These are phyloP conservation scores for Vachellia pachyceras DNA, from an alignment of 306 rosid species.

Conservation along the genomic window DNA sequence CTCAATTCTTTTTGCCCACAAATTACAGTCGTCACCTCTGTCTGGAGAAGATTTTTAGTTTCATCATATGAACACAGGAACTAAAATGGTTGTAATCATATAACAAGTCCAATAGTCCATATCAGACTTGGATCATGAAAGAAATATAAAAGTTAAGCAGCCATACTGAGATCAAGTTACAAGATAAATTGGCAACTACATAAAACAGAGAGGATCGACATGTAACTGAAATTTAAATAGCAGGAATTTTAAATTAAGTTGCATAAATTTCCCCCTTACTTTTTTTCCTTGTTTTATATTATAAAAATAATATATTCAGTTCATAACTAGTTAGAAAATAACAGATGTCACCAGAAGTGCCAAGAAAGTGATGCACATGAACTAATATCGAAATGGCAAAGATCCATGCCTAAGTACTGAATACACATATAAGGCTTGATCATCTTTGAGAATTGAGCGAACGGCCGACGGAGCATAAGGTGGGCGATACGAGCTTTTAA, in stretches of 20 bases:
- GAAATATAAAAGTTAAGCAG: background rate
- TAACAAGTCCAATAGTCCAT: slow-evolving; percentile 9
- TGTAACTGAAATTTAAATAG: slow-evolving; percentile 22
- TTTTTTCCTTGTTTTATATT: background rate
- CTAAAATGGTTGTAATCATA: background rate
- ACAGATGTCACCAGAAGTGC: background rate
- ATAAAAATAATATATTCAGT: slow-evolving; percentile 1
- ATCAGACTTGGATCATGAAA: slow-evolving; percentile 16
- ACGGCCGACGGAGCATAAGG: background rate
- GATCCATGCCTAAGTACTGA: background rate
- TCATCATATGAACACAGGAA: slow-evolving; percentile 14
- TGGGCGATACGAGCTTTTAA: background rate
- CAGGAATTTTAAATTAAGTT: slow-evolving; percentile 5
- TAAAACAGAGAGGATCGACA: slow-evolving; percentile 19
- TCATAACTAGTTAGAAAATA: background rate
- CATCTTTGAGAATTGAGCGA: background rate
- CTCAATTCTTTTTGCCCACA: slow-evolving; percentile 88
- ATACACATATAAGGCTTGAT: background rate
- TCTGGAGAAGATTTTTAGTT: slow-evolving; percentile 58
- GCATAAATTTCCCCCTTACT: background rate
- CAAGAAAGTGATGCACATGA: background rate
- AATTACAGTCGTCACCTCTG: slow-evolving; percentile 87
- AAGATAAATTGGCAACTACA: slow-evolving; percentile 22
- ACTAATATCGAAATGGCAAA: background rate
- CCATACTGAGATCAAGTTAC: slow-evolving; percentile 27